phyloP scores from a whole-genome alignment of 352 stramenopile species.

The Globisporangium canariense region DNA sequence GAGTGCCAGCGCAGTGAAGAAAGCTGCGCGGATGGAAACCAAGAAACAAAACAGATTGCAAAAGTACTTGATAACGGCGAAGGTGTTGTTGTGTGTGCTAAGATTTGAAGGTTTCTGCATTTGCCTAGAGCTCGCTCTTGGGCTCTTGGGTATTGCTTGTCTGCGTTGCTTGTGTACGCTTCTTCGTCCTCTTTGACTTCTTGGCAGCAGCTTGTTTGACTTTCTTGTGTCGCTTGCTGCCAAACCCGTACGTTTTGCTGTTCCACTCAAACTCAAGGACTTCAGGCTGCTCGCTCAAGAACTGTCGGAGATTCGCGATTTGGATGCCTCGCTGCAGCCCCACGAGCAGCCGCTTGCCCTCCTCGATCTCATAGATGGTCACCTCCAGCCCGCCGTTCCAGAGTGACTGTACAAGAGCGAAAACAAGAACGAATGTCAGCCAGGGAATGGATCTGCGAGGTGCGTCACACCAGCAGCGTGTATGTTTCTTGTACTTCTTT shows the following conservation, averaged over 20 bases:
- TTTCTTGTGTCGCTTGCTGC: conserved; percentile 12
- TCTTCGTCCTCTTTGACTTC: conserved; percentile 3
- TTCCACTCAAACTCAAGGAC: conserved; percentile 70
- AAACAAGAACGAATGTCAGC: too few species aligned
- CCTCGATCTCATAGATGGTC: conserved; percentile 66
- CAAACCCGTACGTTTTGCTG: conserved; percentile 29
- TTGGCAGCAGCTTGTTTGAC: background rate
- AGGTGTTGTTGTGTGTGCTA: background rate
- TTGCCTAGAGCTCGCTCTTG: conserved; percentile 11
- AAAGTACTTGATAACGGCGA: background rate
- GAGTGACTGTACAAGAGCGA: conserved; percentile 39
- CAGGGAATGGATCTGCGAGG: too few species aligned
- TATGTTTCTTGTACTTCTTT: conserved; percentile 47
- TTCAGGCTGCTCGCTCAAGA: conserved; percentile 49
- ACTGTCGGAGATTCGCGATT: conserved; percentile 38
- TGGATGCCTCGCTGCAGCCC: conserved; percentile 64
- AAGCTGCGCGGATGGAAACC: background rate
- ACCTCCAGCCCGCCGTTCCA: conserved; percentile 69
- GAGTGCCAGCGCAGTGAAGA: background rate
- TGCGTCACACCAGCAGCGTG: background rate
- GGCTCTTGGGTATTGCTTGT: conserved; percentile 4
- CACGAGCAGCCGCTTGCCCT: conserved; percentile 49
- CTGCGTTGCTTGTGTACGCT: conserved; percentile 4
- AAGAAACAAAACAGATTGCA: background rate
- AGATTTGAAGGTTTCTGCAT: conserved; percentile 7